Percentiles rank a stretch among this genome's conserved stretches.
These are phyloP conservation scores for Agrocybe pediades DNA, from an alignment of 768 basidiomycete species.

Conservation along the genomic window DNA sequence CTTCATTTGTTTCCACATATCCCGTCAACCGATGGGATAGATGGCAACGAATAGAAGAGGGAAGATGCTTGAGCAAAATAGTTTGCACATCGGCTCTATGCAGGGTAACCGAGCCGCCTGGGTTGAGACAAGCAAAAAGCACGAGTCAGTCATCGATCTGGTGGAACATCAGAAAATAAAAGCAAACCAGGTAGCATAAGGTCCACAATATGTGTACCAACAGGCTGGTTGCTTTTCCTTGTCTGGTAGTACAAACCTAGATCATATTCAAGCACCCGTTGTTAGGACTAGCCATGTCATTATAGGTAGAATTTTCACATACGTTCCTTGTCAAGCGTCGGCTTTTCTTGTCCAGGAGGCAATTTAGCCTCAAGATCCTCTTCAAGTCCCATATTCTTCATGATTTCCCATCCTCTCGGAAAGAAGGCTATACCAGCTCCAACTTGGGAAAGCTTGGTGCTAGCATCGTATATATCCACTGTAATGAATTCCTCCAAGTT, in stretches of 20 bases:
- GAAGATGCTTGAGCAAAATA: conserved; percentile 29
- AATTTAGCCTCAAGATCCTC: conserved; percentile 3
- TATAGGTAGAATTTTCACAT: background rate
- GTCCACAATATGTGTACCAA: background rate
- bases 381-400: conserved; percentile 39
- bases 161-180: no score
- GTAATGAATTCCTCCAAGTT: conserved; percentile 23
- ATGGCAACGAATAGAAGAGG: conserved; percentile 24
- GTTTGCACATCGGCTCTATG: conserved; percentile 40
- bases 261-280: no score
- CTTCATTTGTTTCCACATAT: conserved; percentile 24
- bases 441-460: conserved; percentile 37
- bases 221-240: background rate
- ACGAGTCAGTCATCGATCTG: no score
- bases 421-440: conserved; percentile 47
- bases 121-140: no score
- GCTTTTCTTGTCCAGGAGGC: background rate
- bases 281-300: no score
- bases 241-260: background rate
- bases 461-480: conserved; percentile 45
- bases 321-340: background rate
- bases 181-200: background rate
- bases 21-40: conserved; percentile 32
- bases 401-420: conserved; percentile 39
- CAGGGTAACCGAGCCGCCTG: conserved; percentile 29